Percentiles rank a stretch among this genome's conserved stretches.
Conservation (phyloP, 2,329 filamentous ascomycete genomes). For the Helotiales sp. region DNA sequence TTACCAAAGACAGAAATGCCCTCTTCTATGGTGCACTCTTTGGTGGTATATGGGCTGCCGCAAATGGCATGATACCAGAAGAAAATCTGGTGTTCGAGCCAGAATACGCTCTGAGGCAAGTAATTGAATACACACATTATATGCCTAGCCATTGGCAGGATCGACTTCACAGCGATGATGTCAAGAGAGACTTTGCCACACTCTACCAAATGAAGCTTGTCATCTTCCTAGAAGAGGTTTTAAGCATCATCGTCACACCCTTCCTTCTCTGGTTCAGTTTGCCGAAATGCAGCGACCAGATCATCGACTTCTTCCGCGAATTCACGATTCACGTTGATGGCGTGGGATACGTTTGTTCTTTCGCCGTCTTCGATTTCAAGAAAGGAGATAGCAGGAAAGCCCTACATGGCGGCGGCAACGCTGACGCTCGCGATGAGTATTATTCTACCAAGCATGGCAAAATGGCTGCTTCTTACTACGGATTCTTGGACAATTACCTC, state of each 20-base stretch:
- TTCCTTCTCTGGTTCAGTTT: constrained; percentile 85
- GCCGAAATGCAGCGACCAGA: constrained; percentile 84
- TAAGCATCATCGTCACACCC: constrained; percentile 90
- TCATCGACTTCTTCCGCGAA: constrained; percentile 97
- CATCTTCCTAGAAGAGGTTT: constrained; percentile 88
- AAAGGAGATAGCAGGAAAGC: constrained; percentile 64
- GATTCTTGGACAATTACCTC: constrained; percentile 90
- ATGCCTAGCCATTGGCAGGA: constrained; percentile 86
- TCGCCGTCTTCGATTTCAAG: constrained; percentile 96
- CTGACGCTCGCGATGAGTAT: constrained; percentile 80
- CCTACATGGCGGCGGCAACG: constrained; percentile 37
- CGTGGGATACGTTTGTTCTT: constrained; percentile 93
- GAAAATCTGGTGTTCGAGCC: constrained; percentile 91
- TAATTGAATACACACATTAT: constrained; percentile 92
- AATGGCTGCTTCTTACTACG: constrained; percentile 96
- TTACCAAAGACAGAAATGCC: constrained; percentile 83
- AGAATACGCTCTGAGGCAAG: constrained; percentile 81
- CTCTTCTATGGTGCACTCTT: constrained; percentile 88
- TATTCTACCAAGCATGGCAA: constrained; percentile 95
- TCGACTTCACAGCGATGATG: constrained; percentile 89
- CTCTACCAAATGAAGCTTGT: constrained; percentile 91
- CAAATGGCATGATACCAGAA: constrained; percentile 80
- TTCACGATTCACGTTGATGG: constrained; percentile 97
- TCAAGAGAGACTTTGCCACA: constrained; percentile 84
- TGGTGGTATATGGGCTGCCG: constrained; percentile 78